Percentiles rank a stretch among this genome's conserved stretches.
Evolutionary conservation across 148 eudicot species (phyloP).

Genomic region (Camellia sinensis): DNA sequence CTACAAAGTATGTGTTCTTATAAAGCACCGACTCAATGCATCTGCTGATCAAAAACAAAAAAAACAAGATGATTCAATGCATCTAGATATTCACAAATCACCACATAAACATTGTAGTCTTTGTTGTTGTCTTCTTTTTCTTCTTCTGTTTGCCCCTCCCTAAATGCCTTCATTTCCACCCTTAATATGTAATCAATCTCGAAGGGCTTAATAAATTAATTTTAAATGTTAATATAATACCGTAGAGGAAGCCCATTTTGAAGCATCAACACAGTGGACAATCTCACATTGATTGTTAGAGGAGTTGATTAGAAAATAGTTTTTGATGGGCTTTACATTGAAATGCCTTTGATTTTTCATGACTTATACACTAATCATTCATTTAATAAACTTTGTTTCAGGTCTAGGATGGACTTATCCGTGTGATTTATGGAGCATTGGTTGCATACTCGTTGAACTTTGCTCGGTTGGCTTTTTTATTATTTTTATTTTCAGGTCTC

Average conservation of each 20-base stretch:
- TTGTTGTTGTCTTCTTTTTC: neutral
- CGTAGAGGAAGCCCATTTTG: neutral
- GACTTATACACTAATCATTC: neutral
- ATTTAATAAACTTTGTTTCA: slow-evolving; percentile 24
- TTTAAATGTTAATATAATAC: neutral
- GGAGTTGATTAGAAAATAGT: neutral
- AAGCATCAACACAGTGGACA: neutral
- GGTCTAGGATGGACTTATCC: slow-evolving; percentile 88
- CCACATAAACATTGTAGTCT: neutral
- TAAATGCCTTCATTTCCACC: too few species aligned
- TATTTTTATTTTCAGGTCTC: neutral
- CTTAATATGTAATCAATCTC: too few species aligned
- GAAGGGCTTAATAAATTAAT: too few species aligned
- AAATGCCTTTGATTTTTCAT: neutral
- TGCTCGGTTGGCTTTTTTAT: slow-evolving; percentile 47
- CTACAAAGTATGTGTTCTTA: neutral
- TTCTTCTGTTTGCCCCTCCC: neutral
- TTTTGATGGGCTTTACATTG: neutral
- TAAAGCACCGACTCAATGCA: neutral
- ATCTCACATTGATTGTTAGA: neutral
- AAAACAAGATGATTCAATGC: too few species aligned
- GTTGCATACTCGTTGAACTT: slow-evolving; percentile 83
- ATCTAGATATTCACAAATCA: neutral
- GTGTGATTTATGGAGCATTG: slow-evolving; percentile 88
- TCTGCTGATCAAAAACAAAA: too few species aligned